Evolutionary conservation across 768 basidiomycete species (phyloP), one percentile per base, ranked within the genome.

Genomic region (Mycena albidolilacea): DNA sequence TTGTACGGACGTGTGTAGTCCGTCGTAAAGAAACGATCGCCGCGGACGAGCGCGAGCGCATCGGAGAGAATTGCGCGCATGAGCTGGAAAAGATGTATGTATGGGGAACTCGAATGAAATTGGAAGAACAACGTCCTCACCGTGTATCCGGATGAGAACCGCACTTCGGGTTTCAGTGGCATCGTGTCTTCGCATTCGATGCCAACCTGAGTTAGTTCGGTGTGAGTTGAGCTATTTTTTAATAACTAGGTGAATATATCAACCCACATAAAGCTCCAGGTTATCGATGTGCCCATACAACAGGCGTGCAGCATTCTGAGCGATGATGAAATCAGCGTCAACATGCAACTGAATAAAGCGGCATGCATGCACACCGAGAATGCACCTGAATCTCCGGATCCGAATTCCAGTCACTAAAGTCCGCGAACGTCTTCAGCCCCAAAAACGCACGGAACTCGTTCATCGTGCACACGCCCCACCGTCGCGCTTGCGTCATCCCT

Each of bases 71-170:
- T 84, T 7, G 85, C 87, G 21, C 88, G 80, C 46, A 87, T 85
- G 67, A 84, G 86, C 85, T 86, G n/a, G 54, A 37, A 21, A 4
- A 35, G 5, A 48, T 46, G 43, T 5, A 48, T 37, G 37, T 9
- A 14, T 39, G 37, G 55, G 44, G 15, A 23, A 11, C 38, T 21
- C 23, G 4, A 41, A 23, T 30, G 41, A 48, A 37, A 5, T 17
- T 19, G 39, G 35, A 35, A 59, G 69, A 17, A 62, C 54, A 55
- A 69, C 78, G 23, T 60, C 23, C 83, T 84, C 43, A 81, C 81
- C 5, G 92, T 92, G 79, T 88, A 92, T n/a, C 90, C 90, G 2
- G 90, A 89, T 75, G 90, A 89, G 89, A 80, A 64, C 88, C 91
- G 17, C 15, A 89, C 86, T 5, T 90, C 91, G 2, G 85, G 84